Conservation (phyloP, 2,329 filamentous ascomycete genomes). For the Trichoderma arundinaceum region DNA sequence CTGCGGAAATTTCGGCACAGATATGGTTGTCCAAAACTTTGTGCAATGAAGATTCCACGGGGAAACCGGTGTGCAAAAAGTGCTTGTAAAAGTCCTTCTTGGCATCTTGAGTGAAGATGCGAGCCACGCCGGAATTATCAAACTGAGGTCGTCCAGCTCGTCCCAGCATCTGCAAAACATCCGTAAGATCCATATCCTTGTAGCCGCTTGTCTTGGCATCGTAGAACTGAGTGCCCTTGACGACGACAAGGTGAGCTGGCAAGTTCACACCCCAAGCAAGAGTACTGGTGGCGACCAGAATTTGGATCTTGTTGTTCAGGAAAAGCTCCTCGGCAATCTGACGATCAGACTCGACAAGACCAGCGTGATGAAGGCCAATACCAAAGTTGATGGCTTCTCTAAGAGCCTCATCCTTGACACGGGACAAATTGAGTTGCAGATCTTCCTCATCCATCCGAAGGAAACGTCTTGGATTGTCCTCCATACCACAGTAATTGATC, state of each 20-base stretch:
- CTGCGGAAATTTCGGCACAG: constrained; percentile 90
- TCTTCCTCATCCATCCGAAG: constrained; percentile 95
- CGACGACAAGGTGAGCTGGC: constrained; percentile 93
- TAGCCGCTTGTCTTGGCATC: constrained; percentile 98
- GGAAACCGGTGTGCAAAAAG: constrained; percentile 96
- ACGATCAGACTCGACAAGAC: constrained; percentile 91
- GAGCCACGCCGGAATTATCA: constrained; percentile 91
- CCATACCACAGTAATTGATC: constrained; percentile 98
- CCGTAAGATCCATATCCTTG: constrained; percentile 98
- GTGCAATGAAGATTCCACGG: constrained; percentile 93
- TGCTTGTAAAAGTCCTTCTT: constrained; percentile 99
- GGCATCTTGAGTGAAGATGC: constrained; percentile 95
- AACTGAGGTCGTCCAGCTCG: constrained; percentile 96
- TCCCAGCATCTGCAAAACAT: constrained; percentile 97
- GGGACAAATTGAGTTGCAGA: constrained; percentile 80
- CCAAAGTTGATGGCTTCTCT: constrained; percentile 96
- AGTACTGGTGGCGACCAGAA: constrained; percentile 93
- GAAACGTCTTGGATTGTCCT: constrained; percentile 94
- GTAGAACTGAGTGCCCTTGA: constrained; percentile 98
- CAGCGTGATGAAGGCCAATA: constrained; percentile 95
- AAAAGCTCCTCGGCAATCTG: constrained; percentile 93
- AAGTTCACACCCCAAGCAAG: constrained; percentile 98
- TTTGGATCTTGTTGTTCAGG: constrained; percentile 96
- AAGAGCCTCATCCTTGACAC: constrained; percentile 91
- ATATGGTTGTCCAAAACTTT: constrained; percentile 97